Conservation (phyloP, 805 yeast species). For the Saturnispora halmiae region DNA sequence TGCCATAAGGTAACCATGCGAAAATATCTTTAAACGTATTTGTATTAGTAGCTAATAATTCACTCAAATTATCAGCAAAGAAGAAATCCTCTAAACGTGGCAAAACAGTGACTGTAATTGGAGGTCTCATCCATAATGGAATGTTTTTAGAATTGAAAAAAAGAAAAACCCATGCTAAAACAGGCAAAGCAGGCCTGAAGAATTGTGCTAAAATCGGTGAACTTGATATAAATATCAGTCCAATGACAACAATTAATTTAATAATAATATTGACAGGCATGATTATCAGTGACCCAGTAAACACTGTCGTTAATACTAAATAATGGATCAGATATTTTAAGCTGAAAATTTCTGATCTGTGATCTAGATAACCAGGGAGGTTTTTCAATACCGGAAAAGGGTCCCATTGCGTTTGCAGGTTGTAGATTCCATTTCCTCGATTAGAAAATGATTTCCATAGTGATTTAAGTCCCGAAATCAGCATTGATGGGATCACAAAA, state of each 20-base stretch:
- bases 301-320: slow-evolving; percentile 15
- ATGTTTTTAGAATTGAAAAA: slow-evolving; percentile 72
- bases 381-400: not conserved
- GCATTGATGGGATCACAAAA: not conserved
- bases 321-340: slow-evolving; percentile 13
- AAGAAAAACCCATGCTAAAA: slow-evolving; percentile 78
- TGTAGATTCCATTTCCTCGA: not conserved
- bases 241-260: slow-evolving; percentile 15
- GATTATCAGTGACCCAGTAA: slow-evolving; percentile 21
- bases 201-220: slow-evolving; percentile 82
- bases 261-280: slow-evolving; percentile 15
- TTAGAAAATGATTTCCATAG: not conserved
- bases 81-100: slow-evolving; percentile 91
- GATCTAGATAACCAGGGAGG: not conserved
- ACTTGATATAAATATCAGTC: slow-evolving; percentile 28
- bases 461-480: not conserved
- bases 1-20: slow-evolving; percentile 94
- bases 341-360: not conserved
- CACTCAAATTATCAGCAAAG: slow-evolving; percentile 86
- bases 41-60: slow-evolving; percentile 69
- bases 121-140: slow-evolving; percentile 68
- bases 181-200: slow-evolving; percentile 74
- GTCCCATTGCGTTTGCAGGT: not conserved
- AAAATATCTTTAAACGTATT: slow-evolving; percentile 60
- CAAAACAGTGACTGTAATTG: slow-evolving; percentile 77